Evolutionary conservation across 176 grass and related monocot genomes (phyloP), one percentile per base, ranked within the genome.

Genomic region (Ensete glaucum): DNA sequence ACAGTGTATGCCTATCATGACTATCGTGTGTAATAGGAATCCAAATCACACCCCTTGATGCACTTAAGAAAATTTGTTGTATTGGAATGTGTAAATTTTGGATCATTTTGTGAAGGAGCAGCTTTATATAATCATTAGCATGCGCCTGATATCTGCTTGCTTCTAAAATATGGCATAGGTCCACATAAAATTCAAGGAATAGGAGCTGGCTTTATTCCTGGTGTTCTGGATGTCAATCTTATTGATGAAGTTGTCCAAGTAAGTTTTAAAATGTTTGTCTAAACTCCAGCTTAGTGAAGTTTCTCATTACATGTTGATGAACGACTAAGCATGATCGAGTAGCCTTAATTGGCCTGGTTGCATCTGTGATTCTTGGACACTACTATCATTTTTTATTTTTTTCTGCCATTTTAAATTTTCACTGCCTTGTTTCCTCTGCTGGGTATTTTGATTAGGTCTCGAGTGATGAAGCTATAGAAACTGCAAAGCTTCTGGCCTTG

Each of bases 381-480:
- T 64, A 10, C 1, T 64, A 1, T 24, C 25, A 25, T 21, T 64
- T 64, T 64, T 23, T 64, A 11, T 23, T 64, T 64, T 63, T 64
- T 9, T 19, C 16, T 9, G 9, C 62, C 8, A 24, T 24, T 34
- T 43, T 64, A 24, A 25, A 64, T 64, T n/a, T 64, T 2, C 20
- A 24, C 20, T 11, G 21, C 9, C n/a, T 64, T 64, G 58, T 64
- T 64, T 64, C 24, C 20, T 64, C 62, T 64, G n/a, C 62, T 64
- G 20, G 62, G 9, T 64, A 11, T 21, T 7, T 24, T 63, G 9
- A 15, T 9, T 65, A 96, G 93, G 48, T 96, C 74, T 92, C 93
- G 49, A 96, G 93, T 70, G 89, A 92, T 66, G 89, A 92, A 84
- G 53, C 93, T 23, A 96, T 96, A 63, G 93, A 92, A 59, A 96